Conservation (phyloP, 2,329 filamentous ascomycete genomes). For the Cordyceps cateniannulata region DNA sequence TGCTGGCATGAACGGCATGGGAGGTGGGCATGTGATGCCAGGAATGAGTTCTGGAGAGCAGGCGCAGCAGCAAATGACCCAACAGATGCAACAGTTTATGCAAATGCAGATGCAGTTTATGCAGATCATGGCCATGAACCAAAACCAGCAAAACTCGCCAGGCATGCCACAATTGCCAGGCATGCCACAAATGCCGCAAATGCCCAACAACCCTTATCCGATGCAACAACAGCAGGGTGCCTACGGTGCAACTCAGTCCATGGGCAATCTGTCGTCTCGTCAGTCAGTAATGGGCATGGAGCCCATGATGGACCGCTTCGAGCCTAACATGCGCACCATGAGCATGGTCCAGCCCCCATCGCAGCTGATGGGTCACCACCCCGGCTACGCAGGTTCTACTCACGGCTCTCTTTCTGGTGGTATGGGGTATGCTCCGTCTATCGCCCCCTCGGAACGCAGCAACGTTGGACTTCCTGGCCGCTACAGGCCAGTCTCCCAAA, state of each 20-base stretch:
- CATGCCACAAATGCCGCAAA: conserved; percentile 22
- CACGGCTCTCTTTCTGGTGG: conserved; percentile 26
- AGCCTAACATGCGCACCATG: conserved; percentile 60
- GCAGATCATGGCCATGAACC: conserved; percentile 63
- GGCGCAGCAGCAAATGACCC: conserved; percentile 71
- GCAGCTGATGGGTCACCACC: conserved; percentile 46
- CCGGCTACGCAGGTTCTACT: conserved; percentile 26
- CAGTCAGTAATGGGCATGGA: conserved; percentile 41
- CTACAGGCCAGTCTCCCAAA: conserved; percentile 80
- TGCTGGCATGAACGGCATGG: conserved; percentile 26
- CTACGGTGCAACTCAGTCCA: conserved; percentile 31
- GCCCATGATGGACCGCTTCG: conserved; percentile 37
- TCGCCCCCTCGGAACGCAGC: conserved; percentile 92
- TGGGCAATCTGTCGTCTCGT: conserved; percentile 37
- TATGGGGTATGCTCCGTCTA: conserved; percentile 74
- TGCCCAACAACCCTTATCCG: conserved; percentile 22
- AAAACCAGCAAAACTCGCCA: conserved; percentile 21
- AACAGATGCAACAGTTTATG: conserved; percentile 84
- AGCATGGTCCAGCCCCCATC: conserved; percentile 73
- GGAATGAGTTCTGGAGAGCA: conserved; percentile 59
- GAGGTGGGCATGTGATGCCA: conserved; percentile 13
- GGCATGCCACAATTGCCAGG: conserved; percentile 24
- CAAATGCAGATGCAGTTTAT: conserved; percentile 94
- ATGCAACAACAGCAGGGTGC: conserved; percentile 22
- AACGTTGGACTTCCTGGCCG: conserved; percentile 84